Percentiles rank a stretch among this genome's conserved stretches.
These are phyloP conservation scores for Sporothrix brasiliensis DNA, from an alignment of 2,329 filamentous ascomycete genomes.

Conservation along the genomic window DNA sequence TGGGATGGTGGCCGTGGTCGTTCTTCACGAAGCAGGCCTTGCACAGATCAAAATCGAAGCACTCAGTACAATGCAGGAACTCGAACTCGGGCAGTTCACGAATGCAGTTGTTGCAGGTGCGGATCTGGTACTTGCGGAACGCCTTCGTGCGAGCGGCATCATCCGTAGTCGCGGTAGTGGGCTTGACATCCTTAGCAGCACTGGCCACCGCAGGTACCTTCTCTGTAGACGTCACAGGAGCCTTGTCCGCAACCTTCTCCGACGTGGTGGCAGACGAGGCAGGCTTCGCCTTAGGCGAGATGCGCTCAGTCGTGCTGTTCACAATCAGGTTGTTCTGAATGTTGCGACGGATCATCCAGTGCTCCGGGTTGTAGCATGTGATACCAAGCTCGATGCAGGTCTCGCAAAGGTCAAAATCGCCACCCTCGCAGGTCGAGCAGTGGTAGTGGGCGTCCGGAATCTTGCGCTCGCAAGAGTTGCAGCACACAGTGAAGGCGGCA, in stretches of 20 bases:
- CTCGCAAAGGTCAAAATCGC: slow-evolving; percentile 91
- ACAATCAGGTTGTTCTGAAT: slow-evolving; percentile 77
- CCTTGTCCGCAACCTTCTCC: slow-evolving; percentile 1
- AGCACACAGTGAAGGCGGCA: slow-evolving; percentile 76
- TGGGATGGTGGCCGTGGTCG: slow-evolving; percentile 88
- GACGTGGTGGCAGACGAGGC: slow-evolving; percentile 18
- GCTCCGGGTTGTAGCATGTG: slow-evolving; percentile 74
- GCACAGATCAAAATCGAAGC: slow-evolving; percentile 93
- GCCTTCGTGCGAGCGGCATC: background rate
- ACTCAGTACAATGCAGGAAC: slow-evolving; percentile 82
- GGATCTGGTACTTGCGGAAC: slow-evolving; percentile 43
- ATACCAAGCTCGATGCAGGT: slow-evolving; percentile 74
- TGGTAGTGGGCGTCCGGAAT: slow-evolving; percentile 88
- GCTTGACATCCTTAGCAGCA: background rate
- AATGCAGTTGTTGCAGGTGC: slow-evolving; percentile 71
- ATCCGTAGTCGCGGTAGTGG: background rate
- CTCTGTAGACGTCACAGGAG: slow-evolving; percentile 24
- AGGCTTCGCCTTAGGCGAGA: slow-evolving; percentile 64
- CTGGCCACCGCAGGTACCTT: background rate
- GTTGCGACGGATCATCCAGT: slow-evolving; percentile 94
- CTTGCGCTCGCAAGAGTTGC: slow-evolving; percentile 81
- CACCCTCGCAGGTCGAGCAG: slow-evolving; percentile 88
- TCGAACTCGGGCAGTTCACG: slow-evolving; percentile 72
- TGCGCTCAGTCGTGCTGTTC: slow-evolving; percentile 81
- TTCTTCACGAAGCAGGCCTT: slow-evolving; percentile 74